These are phyloP conservation scores for Coelastrella sp. DNA, from an alignment of 139 green algal genomes.

Conservation along the genomic window DNA sequence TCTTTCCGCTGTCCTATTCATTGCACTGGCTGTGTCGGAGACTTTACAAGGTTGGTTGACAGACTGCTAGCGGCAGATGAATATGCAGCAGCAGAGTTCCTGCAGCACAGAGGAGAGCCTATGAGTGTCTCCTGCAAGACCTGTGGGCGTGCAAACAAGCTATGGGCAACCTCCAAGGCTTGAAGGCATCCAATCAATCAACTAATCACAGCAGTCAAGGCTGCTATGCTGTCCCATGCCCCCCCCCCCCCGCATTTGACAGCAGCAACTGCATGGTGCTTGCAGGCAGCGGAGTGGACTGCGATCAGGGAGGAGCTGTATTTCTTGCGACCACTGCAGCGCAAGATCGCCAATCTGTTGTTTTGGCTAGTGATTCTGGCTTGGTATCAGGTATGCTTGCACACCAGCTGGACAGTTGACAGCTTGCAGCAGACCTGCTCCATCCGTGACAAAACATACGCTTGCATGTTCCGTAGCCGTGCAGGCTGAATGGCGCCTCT, in stretches of 20 bases:
- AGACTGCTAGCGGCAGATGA: not conserved
- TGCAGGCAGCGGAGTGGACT: slow-evolving; percentile 18
- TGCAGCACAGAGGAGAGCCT: not conserved
- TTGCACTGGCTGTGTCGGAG: slow-evolving; percentile 10
- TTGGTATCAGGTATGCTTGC: slow-evolving; percentile 16
- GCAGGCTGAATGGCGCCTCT: not conserved
- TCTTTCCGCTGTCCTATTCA: not conserved
- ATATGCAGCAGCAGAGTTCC: not conserved
- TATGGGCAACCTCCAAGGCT: no score
- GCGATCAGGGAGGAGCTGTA: slow-evolving; percentile 34
- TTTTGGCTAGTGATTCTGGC: slow-evolving; percentile 14
- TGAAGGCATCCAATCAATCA: no score
- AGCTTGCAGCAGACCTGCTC: not conserved
- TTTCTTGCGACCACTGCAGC: slow-evolving; percentile 12
- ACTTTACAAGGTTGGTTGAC: slow-evolving; percentile 3
- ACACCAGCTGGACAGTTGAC: not conserved
- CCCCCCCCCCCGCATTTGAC: not conserved
- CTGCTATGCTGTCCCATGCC: not conserved
- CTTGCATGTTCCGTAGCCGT: not conserved
- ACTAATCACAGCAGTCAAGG: not conserved
- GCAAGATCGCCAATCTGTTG: not conserved
- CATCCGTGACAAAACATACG: not conserved
- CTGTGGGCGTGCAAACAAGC: no score
- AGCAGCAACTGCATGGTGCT: not conserved
- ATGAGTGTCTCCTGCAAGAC: not conserved